Conservation (phyloP, 2,329 filamentous ascomycete species). For the Thielaviopsis euricoi region DNA sequence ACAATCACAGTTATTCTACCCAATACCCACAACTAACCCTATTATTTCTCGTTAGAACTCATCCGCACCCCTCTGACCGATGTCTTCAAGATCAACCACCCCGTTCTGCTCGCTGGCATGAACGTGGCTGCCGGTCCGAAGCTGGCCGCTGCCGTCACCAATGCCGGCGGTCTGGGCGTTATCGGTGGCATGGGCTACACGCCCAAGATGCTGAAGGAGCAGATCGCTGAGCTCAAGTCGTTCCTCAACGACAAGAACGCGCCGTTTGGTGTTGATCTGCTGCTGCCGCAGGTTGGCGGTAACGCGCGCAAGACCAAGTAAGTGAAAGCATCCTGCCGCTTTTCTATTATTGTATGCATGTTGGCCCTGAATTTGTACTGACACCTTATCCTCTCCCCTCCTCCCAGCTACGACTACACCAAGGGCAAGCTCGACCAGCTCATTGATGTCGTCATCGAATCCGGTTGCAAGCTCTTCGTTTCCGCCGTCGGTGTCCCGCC, state of each 20-base stretch:
- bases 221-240: slow-evolving; percentile 86
- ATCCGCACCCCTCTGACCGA: slow-evolving; percentile 87
- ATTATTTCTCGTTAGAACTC: slow-evolving; percentile 14
- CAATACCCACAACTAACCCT: slow-evolving; percentile 75
- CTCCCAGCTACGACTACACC: slow-evolving; percentile 90
- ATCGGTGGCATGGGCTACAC: slow-evolving; percentile 94
- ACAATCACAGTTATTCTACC: too few species aligned
- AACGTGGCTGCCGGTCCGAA: slow-evolving; percentile 95
- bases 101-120: slow-evolving; percentile 91
- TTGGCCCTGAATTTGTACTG: slow-evolving; percentile 9
- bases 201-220: slow-evolving; percentile 89
- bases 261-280: slow-evolving; percentile 85
- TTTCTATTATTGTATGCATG: background rate
- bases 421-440: slow-evolving; percentile 94
- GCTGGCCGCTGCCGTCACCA: slow-evolving; percentile 90
- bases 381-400: slow-evolving; percentile 13
- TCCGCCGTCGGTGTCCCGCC: slow-evolving; percentile 91
- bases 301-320: slow-evolving; percentile 87
- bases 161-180: slow-evolving; percentile 90
- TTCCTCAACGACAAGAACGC: slow-evolving; percentile 79
- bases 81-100: slow-evolving; percentile 96
- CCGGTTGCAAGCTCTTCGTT: slow-evolving; percentile 82
- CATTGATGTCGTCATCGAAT: slow-evolving; percentile 82
- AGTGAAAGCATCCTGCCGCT: too few species aligned
- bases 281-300: slow-evolving; percentile 88